A percentile compares a stretch with the other conserved stretches of the same genome.
Conservation (phyloP, 2,329 filamentous ascomycete genomes). For the Claviceps fusiformis region DNA sequence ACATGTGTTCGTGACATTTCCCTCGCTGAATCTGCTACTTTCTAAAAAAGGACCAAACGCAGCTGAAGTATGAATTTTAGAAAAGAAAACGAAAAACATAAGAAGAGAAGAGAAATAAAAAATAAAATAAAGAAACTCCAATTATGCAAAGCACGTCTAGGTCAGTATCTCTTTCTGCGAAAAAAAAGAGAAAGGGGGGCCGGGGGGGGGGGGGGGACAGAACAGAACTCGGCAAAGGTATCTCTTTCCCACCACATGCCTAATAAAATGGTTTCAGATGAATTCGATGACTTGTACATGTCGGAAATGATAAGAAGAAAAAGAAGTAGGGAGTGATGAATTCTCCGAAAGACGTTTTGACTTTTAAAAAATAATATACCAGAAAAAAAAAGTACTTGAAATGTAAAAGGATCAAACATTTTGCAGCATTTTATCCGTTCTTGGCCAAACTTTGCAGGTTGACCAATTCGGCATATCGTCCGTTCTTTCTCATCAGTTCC, state of each 20-base stretch:
- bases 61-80: too few relatives aligned
- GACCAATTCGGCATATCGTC: conserved; percentile 66
- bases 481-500: conserved; percentile 55
- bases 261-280: background rate
- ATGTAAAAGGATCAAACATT: background rate
- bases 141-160: too few relatives aligned
- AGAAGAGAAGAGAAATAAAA: too few relatives aligned
- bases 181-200: background rate
- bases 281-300: background rate
- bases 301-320: background rate
- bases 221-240: background rate
- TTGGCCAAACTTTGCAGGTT: conserved; percentile 67
- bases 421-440: conserved; percentile 16
- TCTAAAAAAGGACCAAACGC: too few relatives aligned
- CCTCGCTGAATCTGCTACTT: too few relatives aligned
- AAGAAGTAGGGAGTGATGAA: background rate
- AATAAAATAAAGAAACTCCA: too few relatives aligned
- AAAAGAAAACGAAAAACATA: too few relatives aligned
- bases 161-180: too few relatives aligned
- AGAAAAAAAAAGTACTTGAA: background rate
- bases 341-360: background rate
- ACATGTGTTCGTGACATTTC: too few relatives aligned
- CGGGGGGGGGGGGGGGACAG: fast-evolving
- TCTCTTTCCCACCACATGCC: background rate
- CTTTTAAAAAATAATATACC: background rate